Evolutionary conservation across 164 flowering plant genomes (phyloP).

Genomic region (Kingdonia uniflora): DNA sequence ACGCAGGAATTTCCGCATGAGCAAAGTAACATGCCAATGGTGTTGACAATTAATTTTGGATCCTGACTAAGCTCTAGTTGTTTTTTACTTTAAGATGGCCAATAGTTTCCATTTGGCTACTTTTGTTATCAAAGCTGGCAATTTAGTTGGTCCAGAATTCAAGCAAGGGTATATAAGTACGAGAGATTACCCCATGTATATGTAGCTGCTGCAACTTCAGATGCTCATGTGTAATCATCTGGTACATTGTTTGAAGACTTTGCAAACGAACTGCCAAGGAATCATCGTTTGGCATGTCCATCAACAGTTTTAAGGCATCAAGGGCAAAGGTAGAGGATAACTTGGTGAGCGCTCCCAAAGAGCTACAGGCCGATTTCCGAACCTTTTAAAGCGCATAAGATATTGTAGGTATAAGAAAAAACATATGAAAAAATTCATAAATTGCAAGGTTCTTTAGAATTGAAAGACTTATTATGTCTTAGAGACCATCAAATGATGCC

Average conservation of each 20-base stretch:
- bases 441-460: no score
- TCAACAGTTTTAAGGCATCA: slow-evolving; percentile 48
- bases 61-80: no score
- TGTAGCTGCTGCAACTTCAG: slow-evolving; percentile 48
- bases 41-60: no score
- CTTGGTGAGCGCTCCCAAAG: slow-evolving; percentile 36
- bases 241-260: slow-evolving; percentile 53
- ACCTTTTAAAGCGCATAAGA: slow-evolving; percentile 49
- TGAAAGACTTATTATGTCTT: no score
- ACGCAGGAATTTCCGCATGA: no score
- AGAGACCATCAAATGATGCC: no score
- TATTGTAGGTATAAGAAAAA: neutral
- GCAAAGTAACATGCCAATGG: no score
- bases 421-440: neutral
- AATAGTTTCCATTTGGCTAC: no score
- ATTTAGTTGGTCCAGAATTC: no score
- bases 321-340: slow-evolving; percentile 47
- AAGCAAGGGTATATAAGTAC: neutral
- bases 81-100: no score
- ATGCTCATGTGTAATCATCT: slow-evolving; percentile 35
- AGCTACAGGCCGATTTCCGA: slow-evolving; percentile 52
- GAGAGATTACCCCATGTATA: slow-evolving; percentile 57
- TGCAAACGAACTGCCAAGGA: slow-evolving; percentile 45
- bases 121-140: no score
- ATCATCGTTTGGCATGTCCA: slow-evolving; percentile 74